Evolutionary conservation across 495 filamentous ascomycete genomes (phyloP), one percentile per base, ranked within the genome.

Genomic region (Lasiosphaeria hispida): DNA sequence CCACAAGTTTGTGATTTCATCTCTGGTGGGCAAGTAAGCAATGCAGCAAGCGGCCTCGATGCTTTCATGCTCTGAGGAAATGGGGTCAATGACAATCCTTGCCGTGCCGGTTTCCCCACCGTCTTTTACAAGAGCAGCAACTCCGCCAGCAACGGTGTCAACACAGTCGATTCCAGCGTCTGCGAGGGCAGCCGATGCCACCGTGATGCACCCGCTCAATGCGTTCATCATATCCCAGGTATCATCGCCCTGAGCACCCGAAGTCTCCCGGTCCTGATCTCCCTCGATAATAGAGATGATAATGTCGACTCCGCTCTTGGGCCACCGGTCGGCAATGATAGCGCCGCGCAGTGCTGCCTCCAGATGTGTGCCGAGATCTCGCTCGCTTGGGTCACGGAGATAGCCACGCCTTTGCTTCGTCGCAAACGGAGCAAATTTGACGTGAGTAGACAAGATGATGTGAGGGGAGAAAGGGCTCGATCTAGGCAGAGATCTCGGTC

Each of bases 111-210:
- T 49, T 60, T 68, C 64, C 23, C 55, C 58, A 2, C 68, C 63
- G 40, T 75, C 69, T 43, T 72, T 64, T 17, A 92, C 88, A 15
- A 96, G 64, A 9, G 91, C 95, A 13, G 92, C 91, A 38, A 97
- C 88, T 18, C 94, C 94, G 4, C 93, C 94, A 11, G 88, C 80
- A 4, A 96, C 89, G 33, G 96, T 78, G 70, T 97, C 94, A 35
- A 97, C 83, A 70, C 92, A 97, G 66, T 98, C 94, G 60, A 98
- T 96, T 2, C 90, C 91, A 0, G 94, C 95, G 75, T 98, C 95
- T 1, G 87, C 87, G 72, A 98, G 86, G 7, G 95, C 94, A n/a
- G 94, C 95, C 56, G 91, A 91, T 36, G 94, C 91, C 58, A 91
- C 92, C 1, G 90, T 97, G 59, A 98, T 91, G 69, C 92, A 96